phyloP scores from a whole-genome alignment of 768 basidiomycete genomes.

The Lactarius hengduanensis region DNA sequence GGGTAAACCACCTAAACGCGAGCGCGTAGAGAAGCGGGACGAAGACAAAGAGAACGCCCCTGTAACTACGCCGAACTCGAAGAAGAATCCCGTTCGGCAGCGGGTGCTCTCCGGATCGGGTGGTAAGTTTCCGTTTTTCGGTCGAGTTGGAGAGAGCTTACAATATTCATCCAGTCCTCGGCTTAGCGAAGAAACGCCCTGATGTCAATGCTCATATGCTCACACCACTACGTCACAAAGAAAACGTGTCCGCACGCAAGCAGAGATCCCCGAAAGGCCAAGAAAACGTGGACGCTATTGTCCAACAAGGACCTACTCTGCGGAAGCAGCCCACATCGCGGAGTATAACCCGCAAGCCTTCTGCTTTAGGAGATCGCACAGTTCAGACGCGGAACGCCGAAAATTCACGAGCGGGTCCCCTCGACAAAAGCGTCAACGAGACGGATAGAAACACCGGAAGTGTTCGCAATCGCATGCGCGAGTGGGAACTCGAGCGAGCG shows the following conservation, averaged over 20 bases:
- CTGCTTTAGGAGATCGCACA: conserved; percentile 23
- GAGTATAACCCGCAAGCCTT: conserved; percentile 31
- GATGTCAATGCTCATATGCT: conserved; percentile 13
- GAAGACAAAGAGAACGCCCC: conserved; percentile 42
- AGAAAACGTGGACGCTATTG: conserved; percentile 18
- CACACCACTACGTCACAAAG: conserved; percentile 16
- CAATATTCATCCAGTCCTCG: conserved; percentile 8
- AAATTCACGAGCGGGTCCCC: conserved; percentile 22
- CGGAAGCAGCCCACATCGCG: conserved; percentile 17
- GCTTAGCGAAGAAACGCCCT: conserved; percentile 21
- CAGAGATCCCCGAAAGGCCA: conserved; percentile 13
- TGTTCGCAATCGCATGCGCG: conserved; percentile 60
- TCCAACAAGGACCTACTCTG: conserved; percentile 14
- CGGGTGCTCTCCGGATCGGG: conserved; percentile 20
- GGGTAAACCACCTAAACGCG: conserved; percentile 25
- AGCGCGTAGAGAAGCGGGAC: conserved; percentile 27
- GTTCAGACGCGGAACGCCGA: conserved; percentile 30
- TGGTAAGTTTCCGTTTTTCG: conserved; percentile 5
- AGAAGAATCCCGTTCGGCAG: conserved; percentile 14
- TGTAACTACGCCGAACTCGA: neutral
- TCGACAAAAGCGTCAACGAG: conserved; percentile 32
- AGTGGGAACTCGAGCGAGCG: conserved; percentile 74
- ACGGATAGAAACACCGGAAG: conserved; percentile 29
- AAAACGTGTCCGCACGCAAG: conserved; percentile 6
- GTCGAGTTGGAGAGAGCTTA: neutral